Evolutionary conservation across 75 land plant species (phyloP).

Genomic region (Selaginella moellendorffii): DNA sequence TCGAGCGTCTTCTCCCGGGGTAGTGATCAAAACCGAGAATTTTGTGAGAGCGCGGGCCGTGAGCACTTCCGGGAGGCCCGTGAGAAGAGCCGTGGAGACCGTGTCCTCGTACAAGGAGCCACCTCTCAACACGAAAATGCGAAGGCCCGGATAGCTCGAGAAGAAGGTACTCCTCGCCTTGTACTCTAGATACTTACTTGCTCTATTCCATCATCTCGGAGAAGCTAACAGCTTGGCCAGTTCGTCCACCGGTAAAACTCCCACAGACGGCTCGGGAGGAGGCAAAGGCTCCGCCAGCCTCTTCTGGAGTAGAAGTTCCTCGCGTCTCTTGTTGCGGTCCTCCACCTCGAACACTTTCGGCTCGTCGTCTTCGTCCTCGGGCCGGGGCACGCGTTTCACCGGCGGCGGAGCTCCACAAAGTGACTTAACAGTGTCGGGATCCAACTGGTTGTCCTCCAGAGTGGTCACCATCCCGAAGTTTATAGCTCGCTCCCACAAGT

Average conservation of each 20-base stretch:
- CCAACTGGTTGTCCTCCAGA: not conserved
- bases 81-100: slow-evolving; percentile 40
- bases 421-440: not conserved
- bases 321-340: not conserved
- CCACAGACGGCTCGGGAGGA: not conserved
- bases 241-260: not conserved
- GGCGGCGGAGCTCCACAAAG: not conserved
- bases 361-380: not conserved
- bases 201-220: not conserved
- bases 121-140: slow-evolving; percentile 44
- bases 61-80: slow-evolving; percentile 32
- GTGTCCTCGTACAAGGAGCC: slow-evolving; percentile 54
- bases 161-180: too few species aligned
- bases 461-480: not conserved
- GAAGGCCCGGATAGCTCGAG: slow-evolving; percentile 26
- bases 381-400: not conserved
- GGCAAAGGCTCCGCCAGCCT: not conserved
- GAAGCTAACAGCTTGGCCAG: not conserved
- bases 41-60: too few species aligned
- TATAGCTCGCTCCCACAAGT: not conserved
- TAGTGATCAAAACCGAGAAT: too few species aligned
- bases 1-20: too few species aligned
- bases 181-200: too few species aligned
- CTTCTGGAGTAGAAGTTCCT: not conserved
- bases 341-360: not conserved